A percentile compares a stretch with the other conserved stretches of the same genome.
Conservation (phyloP, 176 grass and related monocot species). For the Chrysopogon serrulatus region DNA sequence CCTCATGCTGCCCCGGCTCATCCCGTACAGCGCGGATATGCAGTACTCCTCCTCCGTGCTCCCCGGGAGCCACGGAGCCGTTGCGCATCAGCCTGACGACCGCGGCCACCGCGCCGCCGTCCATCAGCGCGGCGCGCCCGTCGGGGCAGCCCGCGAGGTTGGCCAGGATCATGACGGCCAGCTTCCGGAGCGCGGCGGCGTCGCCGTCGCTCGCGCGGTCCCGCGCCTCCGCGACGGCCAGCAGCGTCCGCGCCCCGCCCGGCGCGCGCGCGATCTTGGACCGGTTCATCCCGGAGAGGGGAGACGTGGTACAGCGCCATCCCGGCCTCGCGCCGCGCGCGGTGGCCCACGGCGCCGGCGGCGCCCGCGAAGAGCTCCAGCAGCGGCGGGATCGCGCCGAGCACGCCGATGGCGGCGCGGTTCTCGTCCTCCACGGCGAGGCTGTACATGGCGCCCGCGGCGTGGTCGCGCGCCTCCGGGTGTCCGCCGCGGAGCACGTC, state of each 20-base stretch:
- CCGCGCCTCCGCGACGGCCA: slow-evolving; percentile 27
- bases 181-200: slow-evolving; percentile 38
- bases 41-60: slow-evolving; percentile 68
- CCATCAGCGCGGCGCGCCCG: slow-evolving; percentile 69
- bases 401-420: slow-evolving; percentile 74
- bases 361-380: slow-evolving; percentile 50
- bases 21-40: slow-evolving; percentile 54
- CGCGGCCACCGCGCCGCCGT: slow-evolving; percentile 57
- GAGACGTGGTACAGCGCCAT: slow-evolving; percentile 91
- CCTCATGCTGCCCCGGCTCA: slow-evolving; percentile 68
- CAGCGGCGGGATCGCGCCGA: slow-evolving; percentile 79
- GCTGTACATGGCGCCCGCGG: slow-evolving; percentile 78
- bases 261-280: slow-evolving; percentile 69
- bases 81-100: slow-evolving; percentile 44
- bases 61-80: not conserved
- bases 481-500: slow-evolving; percentile 56
- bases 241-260: slow-evolving; percentile 56
- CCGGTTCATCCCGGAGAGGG: slow-evolving; percentile 58
- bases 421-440: slow-evolving; percentile 87
- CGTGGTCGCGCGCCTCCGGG: slow-evolving; percentile 77
- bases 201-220: slow-evolving; percentile 25
- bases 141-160: slow-evolving; percentile 61
- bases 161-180: slow-evolving; percentile 67
- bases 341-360: slow-evolving; percentile 10
- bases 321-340: slow-evolving; percentile 71